Evolutionary conservation across 768 basidiomycete species (phyloP).

Genomic region (Postia placenta): DNA sequence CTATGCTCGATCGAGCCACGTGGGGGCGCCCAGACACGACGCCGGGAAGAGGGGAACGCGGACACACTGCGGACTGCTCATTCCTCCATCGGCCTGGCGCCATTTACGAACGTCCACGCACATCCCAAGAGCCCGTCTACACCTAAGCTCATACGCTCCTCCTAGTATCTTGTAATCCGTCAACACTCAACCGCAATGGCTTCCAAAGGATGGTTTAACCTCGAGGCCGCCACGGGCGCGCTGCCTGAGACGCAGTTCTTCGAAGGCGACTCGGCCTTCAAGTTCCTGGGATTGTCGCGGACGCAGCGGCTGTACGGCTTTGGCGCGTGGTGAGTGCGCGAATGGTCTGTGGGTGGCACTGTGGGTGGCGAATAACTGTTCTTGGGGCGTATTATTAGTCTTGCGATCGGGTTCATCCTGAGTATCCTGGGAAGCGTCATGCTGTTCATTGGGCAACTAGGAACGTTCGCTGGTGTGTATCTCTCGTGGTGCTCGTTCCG

Average conservation of each 20-base stretch:
- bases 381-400: slow-evolving; percentile 36
- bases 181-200: neutral
- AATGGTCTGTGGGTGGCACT: neutral
- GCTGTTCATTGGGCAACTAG: slow-evolving; percentile 63
- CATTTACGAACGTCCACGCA: neutral
- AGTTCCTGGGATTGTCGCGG: slow-evolving; percentile 68
- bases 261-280: slow-evolving; percentile 87
- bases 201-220: slow-evolving; percentile 78
- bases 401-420: slow-evolving; percentile 68
- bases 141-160: too few relatives aligned
- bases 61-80: neutral
- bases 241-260: slow-evolving; percentile 80
- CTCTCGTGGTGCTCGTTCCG: slow-evolving; percentile 4
- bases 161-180: neutral
- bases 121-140: neutral
- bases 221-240: slow-evolving; percentile 56
- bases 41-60: neutral
- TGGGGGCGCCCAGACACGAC: neutral
- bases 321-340: slow-evolving; percentile 59
- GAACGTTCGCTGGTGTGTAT: slow-evolving; percentile 68
- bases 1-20: too few relatives aligned
- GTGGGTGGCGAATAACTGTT: neutral
- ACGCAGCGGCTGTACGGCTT: slow-evolving; percentile 86
- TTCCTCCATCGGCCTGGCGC: neutral
- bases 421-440: slow-evolving; percentile 77